A percentile compares a stretch with the other conserved stretches of the same genome.
These are phyloP conservation scores for Cladosporium sp. DNA, from an alignment of 2,329 filamentous ascomycete genomes.

Conservation along the genomic window DNA sequence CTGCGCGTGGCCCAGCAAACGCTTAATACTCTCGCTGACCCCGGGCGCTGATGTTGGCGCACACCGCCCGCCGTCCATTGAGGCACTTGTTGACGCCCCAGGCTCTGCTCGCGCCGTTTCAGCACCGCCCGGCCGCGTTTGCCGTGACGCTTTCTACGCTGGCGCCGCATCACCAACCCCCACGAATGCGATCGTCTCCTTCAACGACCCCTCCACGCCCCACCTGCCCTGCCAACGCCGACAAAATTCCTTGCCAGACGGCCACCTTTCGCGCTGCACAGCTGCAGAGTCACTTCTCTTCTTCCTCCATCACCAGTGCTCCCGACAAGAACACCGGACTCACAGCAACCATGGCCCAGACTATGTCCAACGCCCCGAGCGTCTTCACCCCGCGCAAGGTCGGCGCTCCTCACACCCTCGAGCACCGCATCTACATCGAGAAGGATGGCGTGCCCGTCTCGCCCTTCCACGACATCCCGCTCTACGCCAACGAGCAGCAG, in stretches of 20 bases:
- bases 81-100: slow-evolving; percentile 2
- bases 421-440: slow-evolving; percentile 97
- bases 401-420: slow-evolving; percentile 83
- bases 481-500: slow-evolving; percentile 95
- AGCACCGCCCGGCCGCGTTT: slow-evolving; percentile 8
- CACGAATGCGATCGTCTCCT: slow-evolving; percentile 2
- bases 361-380: slow-evolving; percentile 44
- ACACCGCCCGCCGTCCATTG: slow-evolving; percentile 13
- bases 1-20: background rate
- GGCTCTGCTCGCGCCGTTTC: background rate
- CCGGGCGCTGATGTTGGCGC: slow-evolving; percentile 1
- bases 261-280: slow-evolving; percentile 19
- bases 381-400: slow-evolving; percentile 80
- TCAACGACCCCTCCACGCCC: slow-evolving; percentile 17
- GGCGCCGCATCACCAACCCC: slow-evolving; percentile 11
- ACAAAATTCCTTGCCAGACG: slow-evolving; percentile 21
- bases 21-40: background rate
- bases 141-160: slow-evolving; percentile 13
- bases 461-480: slow-evolving; percentile 96
- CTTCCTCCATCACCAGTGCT: slow-evolving; percentile 13
- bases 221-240: slow-evolving; percentile 22
- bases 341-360: slow-evolving; percentile 11
- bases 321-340: slow-evolving; percentile 12
- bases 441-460: slow-evolving; percentile 93
- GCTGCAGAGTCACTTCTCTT: slow-evolving; percentile 21